Base-by-base conservation (phyloP, 2,329 filamentous ascomycete genomes). In the Aurifilum marmelostoma region DNA sequence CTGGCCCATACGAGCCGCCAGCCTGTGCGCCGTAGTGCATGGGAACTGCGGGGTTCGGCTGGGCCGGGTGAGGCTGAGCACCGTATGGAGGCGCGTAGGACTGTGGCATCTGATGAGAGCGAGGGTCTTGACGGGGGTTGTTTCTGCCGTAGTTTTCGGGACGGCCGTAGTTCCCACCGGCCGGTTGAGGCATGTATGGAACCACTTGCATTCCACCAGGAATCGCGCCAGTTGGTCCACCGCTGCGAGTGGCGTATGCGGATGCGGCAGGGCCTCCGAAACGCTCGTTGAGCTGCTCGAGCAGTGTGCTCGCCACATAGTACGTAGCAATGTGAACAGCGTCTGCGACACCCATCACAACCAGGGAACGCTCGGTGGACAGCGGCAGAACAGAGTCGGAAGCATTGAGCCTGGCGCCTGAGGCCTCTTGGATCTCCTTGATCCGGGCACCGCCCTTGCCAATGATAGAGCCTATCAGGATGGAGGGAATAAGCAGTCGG, bases 201-300 rank as follows among this genome's bases (percentile, higher is more conserved):
- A 98, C 94, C 63, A 99, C 96, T 80, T 98, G 96, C 94, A 99
- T 97, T 71, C 96, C 96, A 70, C 96, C 96, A 29, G 96, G 96
- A 21, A 98, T 93, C 43, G 95, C 93, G 65, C 95, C 95, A 69
- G 95, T 93, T 64, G 96, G 94, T 63, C 93, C 94, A 72, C 96
- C 96, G 77, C 93, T 97, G 73, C 96, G 91, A 61, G 95, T 97
- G 61, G 96, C 96, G 78, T 99, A 99, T 39, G 96, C 95, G n/a
- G 96, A 99, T 63, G 96, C 95, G 69, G 94, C 94, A 27, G 96
- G 94, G 7, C 96, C 96, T 66, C 96, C 95, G 75, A 98, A 99
- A 56, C 96, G 91, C 79, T 99, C 96, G 66, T 96, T 97, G 70
- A 99, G 86, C 82, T 99, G 96, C 84, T 99, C 96, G 62, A 97